A percentile compares a stretch with the other conserved stretches of the same genome.
Conservation (phyloP, 352 stramenopile genomes). For the Phytophthora fragariaefolia region DNA sequence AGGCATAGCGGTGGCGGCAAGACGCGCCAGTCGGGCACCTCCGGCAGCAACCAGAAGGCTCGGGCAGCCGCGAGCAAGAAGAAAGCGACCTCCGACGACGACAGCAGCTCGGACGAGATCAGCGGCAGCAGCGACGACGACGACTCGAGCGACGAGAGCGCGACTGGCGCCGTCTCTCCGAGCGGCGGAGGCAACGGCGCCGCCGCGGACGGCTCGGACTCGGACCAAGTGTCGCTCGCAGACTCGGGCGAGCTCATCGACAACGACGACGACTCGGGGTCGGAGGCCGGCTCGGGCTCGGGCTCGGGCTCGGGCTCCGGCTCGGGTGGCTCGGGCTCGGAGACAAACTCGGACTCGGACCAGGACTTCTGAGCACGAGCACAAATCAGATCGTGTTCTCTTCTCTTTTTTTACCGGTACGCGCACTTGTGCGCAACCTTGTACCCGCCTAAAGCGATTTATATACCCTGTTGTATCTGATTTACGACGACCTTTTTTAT, state of each 20-base stretch:
- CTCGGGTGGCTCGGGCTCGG: slow-evolving; percentile 67
- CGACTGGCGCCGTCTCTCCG: slow-evolving; percentile 18
- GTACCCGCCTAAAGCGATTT: too few species aligned
- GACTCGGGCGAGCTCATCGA: slow-evolving; percentile 86
- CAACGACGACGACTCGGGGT: slow-evolving; percentile 81
- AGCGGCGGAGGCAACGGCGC: slow-evolving; percentile 16
- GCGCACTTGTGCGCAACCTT: too few species aligned
- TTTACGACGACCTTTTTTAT: too few species aligned
- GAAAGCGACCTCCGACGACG: slow-evolving; percentile 47
- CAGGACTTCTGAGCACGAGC: slow-evolving; percentile 75
- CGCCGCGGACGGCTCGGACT: slow-evolving; percentile 56
- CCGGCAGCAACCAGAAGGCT: slow-evolving; percentile 58
- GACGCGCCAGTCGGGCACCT: slow-evolving; percentile 33
- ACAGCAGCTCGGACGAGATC: slow-evolving; percentile 55
- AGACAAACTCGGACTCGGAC: slow-evolving; percentile 83
- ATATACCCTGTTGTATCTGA: too few species aligned
- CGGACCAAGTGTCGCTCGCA: slow-evolving; percentile 83
- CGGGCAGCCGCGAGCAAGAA: slow-evolving; percentile 38
- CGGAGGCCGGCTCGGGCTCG: slow-evolving; percentile 45
- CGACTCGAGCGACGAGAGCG: slow-evolving; percentile 64
- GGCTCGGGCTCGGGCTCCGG: slow-evolving; percentile 68
- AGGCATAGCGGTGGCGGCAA: slow-evolving; percentile 39
- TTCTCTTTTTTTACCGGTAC: too few species aligned
- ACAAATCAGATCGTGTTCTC: too few species aligned
- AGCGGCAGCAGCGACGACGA: slow-evolving; percentile 45